Conservation (phyloP, 73 alveolate genomes). For the Stentor roeselii region DNA sequence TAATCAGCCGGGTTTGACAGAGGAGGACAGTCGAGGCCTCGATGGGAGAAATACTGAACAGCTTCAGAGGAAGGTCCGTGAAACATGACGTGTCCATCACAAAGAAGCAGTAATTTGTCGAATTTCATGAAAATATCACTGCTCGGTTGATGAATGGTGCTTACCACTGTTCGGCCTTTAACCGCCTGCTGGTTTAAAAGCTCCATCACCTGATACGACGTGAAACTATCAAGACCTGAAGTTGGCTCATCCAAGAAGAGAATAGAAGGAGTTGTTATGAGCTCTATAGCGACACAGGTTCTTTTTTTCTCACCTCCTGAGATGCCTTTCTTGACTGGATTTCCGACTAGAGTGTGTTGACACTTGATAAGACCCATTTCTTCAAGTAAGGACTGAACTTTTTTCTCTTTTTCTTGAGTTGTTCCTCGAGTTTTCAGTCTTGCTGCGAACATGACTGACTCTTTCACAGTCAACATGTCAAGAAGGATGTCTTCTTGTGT, state of each 20-base stretch:
- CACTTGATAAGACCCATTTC: constrained; percentile 29
- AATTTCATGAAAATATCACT: constrained; percentile 47
- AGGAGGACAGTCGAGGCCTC: constrained; percentile 39
- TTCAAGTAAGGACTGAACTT: constrained; percentile 26
- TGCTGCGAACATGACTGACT: constrained; percentile 47
- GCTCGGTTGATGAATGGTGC: constrained; percentile 50
- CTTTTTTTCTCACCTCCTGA: constrained; percentile 61
- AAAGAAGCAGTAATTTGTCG: constrained; percentile 47
- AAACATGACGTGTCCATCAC: constrained; percentile 41
- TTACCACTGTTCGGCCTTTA: constrained; percentile 34
- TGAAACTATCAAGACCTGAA: constrained; percentile 44
- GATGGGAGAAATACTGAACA: constrained; percentile 28
- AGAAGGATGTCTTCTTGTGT: constrained; percentile 56
- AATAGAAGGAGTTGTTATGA: constrained; percentile 42
- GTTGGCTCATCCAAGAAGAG: constrained; percentile 55
- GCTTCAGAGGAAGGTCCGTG: constrained; percentile 30
- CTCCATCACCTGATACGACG: constrained; percentile 17
- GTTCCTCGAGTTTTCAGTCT: constrained; percentile 19
- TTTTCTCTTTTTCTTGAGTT: constrained; percentile 9
- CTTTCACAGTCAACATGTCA: constrained; percentile 28
- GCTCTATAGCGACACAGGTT: constrained; percentile 45
- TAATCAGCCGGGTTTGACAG: constrained; percentile 61
- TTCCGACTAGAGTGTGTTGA: constrained; percentile 33
- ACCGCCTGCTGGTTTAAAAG: constrained; percentile 28
- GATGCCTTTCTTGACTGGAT: constrained; percentile 32